phyloP scores from a whole-genome alignment of 1,284 basidiomycete species.

The Pyrrhoderma lamaoense region DNA sequence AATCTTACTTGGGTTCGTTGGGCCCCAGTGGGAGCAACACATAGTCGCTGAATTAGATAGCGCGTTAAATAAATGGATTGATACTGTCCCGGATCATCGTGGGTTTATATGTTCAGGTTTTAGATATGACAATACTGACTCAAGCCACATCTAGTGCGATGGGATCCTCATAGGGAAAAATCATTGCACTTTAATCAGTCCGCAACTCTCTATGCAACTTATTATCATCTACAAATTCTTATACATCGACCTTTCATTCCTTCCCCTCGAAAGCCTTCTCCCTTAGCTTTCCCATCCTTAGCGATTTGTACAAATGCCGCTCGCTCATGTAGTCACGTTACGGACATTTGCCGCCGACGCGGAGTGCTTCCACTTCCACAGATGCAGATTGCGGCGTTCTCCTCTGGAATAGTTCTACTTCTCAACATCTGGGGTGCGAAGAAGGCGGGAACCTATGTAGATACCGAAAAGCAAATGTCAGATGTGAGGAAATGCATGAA shows the following conservation, averaged over 20 bases:
- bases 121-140: neutral
- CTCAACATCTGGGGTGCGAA: constrained; percentile 71
- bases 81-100: constrained; percentile 61
- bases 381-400: constrained; percentile 45
- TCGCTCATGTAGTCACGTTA: constrained; percentile 67
- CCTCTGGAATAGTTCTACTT: constrained; percentile 60
- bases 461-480: constrained; percentile 55
- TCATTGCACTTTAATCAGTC: constrained; percentile 61
- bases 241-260: constrained; percentile 82
- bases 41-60: constrained; percentile 73
- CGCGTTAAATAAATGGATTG: constrained; percentile 71
- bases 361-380: constrained; percentile 29
- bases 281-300: constrained; percentile 60
- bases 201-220: constrained; percentile 54
- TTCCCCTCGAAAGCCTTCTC: constrained; percentile 48
- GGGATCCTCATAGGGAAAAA: constrained; percentile 65
- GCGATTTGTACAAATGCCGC: constrained; percentile 83
- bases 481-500: constrained; percentile 69
- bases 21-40: constrained; percentile 58
- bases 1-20: constrained; percentile 48
- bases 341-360: constrained; percentile 46
- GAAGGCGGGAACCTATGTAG: constrained; percentile 45
- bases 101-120: constrained; percentile 24
- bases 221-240: constrained; percentile 71
- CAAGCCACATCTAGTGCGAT: constrained; percentile 42